Base-by-base conservation (phyloP, 2,329 filamentous ascomycete species). In the Cercospora sojina region DNA sequence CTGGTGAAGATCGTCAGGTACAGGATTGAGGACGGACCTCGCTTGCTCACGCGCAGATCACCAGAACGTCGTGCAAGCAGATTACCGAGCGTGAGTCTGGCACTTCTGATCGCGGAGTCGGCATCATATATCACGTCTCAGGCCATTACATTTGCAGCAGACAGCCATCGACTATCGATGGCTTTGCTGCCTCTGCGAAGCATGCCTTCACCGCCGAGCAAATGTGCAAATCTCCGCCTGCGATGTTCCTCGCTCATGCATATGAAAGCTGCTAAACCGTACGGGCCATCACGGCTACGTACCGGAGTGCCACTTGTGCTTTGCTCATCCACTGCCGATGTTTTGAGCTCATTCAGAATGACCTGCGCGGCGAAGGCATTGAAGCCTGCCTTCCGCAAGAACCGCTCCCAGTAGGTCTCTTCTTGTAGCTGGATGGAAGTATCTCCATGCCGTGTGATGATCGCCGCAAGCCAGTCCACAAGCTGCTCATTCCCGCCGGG, bases 301-400 rank as follows among this genome's bases (percentile, higher is more conserved):
- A 0, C 23, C 2, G 23, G 23, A 8, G 9, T n/a, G 7, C 20
- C 47, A 9, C 5, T 6, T 53, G 25, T 31, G 18, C 27, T 49
- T 41, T 31, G 9, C 6, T 29, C 58, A 58, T 64, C 38, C 13
- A 66, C 27, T 9, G 47, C 2, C 7, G 20, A 27, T 1, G 59
- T 27, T 69, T 82, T 82, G 12, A 87, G 65, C n/a, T 76, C 75
- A 0, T 78, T 79, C 35, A 91, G 78, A 1, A 92, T 80, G 9
- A 82, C 81, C 74, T 92, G 90, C 2, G 91, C 90, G 2, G 90
- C 90, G 74, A 87, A 92, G 0, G 86, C 84, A 76, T 93, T 93
- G 74, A 92, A 76, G 0, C 91, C 91, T 1, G 84, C 83, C 25
- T 83, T 81, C 13, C 90, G 82, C 25, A 93, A 80, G 68, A 91